Percentiles rank a stretch among this genome's conserved stretches.
Conservation (phyloP, 2,329 filamentous ascomycete genomes). For the Xylariomycetidae sp. region DNA sequence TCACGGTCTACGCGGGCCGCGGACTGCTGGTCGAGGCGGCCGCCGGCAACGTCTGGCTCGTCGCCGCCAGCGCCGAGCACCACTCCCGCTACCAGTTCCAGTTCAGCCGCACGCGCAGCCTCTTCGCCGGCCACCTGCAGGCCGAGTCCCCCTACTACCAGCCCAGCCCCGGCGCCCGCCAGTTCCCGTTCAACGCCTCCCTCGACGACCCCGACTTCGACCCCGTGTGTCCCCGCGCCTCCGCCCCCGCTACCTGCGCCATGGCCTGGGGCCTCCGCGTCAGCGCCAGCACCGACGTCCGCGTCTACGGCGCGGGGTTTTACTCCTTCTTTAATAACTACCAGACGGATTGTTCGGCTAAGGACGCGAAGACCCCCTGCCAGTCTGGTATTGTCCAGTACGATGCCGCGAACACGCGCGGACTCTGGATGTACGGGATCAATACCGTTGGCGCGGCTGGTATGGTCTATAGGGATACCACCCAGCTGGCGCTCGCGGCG, state of each 20-base stretch:
- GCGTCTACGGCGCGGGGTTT: conserved; percentile 58
- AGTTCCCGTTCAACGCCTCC: conserved; percentile 41
- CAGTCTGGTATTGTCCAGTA: conserved; percentile 36
- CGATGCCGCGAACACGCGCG: conserved; percentile 15
- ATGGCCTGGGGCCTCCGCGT: conserved; percentile 63
- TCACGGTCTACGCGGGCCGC: conserved; percentile 44
- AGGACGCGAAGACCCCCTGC: conserved; percentile 36
- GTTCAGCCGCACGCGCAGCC: conserved; percentile 51
- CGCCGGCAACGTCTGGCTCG: conserved; percentile 49
- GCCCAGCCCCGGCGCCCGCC: conserved; percentile 55
- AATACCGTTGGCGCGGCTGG: conserved; percentile 20
- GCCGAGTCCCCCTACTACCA: conserved; percentile 70
- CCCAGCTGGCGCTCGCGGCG: conserved; percentile 16
- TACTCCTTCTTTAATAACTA: conserved; percentile 67
- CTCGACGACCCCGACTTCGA: conserved; percentile 50
- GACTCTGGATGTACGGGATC: conserved; percentile 19
- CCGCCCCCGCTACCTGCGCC: conserved; percentile 35
- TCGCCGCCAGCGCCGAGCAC: conserved; percentile 61
- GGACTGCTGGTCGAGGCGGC: conserved; percentile 42
- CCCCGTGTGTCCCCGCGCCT: conserved; percentile 30
- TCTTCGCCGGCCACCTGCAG: conserved; percentile 62
- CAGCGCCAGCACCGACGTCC: conserved; percentile 47
- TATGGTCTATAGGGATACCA: conserved; percentile 21
- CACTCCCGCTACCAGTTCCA: conserved; percentile 63
- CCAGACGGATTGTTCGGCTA: conserved; percentile 39